A percentile compares a stretch with the other conserved stretches of the same genome.
These are phyloP conservation scores for Penicillium psychrosexuale DNA, from an alignment of 2,329 filamentous ascomycete species.

Conservation along the genomic window DNA sequence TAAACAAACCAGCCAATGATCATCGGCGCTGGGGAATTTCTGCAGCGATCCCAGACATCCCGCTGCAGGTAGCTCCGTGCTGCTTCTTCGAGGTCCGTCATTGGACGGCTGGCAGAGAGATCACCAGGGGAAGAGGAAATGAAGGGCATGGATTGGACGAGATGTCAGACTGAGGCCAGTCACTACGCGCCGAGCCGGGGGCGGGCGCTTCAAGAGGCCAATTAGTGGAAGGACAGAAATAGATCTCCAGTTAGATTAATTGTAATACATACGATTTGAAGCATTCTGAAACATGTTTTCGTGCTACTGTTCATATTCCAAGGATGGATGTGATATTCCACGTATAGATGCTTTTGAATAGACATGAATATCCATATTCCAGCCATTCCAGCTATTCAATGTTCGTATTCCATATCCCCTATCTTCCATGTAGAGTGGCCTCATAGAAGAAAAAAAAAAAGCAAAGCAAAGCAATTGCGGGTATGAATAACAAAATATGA, in stretches of 20 bases:
- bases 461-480: constrained; percentile 15
- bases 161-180: constrained; percentile 4
- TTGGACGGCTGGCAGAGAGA: constrained; percentile 8
- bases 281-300: neutral
- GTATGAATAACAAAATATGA: constrained; percentile 20
- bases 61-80: constrained; percentile 2
- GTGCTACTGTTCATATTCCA: neutral
- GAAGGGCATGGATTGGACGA: constrained; percentile 11
- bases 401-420: constrained; percentile 11
- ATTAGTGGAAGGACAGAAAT: constrained; percentile 15
- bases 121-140: constrained; percentile 7
- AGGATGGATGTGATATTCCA: neutral
- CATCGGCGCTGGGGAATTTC: constrained; percentile 1
- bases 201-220: constrained; percentile 19
- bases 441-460: constrained; percentile 2
- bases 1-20: constrained; percentile 15
- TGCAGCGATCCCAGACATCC: constrained; percentile 20
- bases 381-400: neutral
- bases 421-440: constrained; percentile 9
- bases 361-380: neutral
- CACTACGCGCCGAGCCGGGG: constrained; percentile 18
- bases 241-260: constrained; percentile 1
- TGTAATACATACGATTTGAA: too few species aligned
- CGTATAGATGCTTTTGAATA: neutral
- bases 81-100: neutral